phyloP scores from a whole-genome alignment of 2,329 filamentous ascomycete genomes.

The Clarireedia sp. region DNA sequence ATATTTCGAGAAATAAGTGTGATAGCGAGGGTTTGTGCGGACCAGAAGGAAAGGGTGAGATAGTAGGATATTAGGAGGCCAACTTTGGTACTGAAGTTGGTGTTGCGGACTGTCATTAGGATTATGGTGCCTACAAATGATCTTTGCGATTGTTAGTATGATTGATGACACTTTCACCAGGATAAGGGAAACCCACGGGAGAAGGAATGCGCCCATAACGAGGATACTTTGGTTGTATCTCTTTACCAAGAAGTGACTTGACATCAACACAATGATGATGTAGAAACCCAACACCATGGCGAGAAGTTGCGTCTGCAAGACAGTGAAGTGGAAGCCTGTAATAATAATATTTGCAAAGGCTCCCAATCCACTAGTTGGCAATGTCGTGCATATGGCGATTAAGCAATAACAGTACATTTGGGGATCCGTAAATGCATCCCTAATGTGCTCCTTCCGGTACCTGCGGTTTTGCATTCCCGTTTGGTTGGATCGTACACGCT shows the following conservation, averaged over 20 bases:
- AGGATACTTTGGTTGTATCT: conserved; percentile 61
- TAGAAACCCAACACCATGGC: conserved; percentile 69
- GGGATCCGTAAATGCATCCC: conserved; percentile 51
- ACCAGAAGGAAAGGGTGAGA: conserved; percentile 71
- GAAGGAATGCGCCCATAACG: conserved; percentile 56
- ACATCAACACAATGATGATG: conserved; percentile 62
- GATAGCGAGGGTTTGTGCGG: conserved; percentile 58
- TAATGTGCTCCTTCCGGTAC: conserved; percentile 42
- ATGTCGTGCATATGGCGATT: conserved; percentile 62
- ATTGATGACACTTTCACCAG: not conserved
- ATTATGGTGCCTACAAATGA: conserved; percentile 66
- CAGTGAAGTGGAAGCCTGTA: conserved; percentile 55
- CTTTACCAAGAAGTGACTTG: conserved; percentile 59
- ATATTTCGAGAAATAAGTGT: conserved; percentile 51
- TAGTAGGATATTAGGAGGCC: conserved; percentile 69
- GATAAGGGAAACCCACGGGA: conserved; percentile 44
- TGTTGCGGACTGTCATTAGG: conserved; percentile 59
- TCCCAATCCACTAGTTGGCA: conserved; percentile 65
- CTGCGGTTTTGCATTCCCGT: conserved; percentile 46
- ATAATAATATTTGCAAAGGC: conserved; percentile 71
- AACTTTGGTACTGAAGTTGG: conserved; percentile 48
- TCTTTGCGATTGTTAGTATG: conserved; percentile 30
- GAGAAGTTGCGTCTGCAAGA: conserved; percentile 62
- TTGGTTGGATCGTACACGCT: conserved; percentile 48
- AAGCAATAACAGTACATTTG: conserved; percentile 58